phyloP scores from a whole-genome alignment of 148 eudicot genomes.

The Vaccinium myrtillus region DNA sequence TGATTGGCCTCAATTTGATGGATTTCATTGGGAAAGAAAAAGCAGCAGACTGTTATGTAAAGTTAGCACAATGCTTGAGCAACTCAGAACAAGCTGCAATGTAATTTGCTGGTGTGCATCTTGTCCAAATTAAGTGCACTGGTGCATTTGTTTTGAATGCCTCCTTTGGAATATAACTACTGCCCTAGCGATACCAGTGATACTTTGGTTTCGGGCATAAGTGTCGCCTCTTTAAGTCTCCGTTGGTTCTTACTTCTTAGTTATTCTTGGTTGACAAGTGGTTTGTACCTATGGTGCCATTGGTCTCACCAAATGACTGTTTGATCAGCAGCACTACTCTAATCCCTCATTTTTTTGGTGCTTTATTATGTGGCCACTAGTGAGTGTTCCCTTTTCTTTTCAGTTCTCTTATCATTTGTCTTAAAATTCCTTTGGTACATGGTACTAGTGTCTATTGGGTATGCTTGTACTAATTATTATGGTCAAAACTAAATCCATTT shows the following conservation, averaged over 20 bases:
- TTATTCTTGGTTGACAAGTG: not conserved
- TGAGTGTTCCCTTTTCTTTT: not conserved
- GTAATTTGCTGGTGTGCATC: no score
- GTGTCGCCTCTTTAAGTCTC: not conserved
- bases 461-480: not conserved
- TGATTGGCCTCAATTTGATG: not conserved
- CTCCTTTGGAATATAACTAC: not conserved
- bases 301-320: not conserved
- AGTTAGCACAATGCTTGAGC: not conserved
- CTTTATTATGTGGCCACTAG: not conserved
- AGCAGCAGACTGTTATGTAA: not conserved
- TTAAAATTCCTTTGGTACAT: not conserved
- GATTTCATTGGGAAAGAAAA: not conserved
- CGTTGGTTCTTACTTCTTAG: not conserved
- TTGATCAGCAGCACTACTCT: not conserved
- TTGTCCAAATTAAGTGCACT: not conserved
- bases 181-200: not conserved
- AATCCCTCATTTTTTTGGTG: not conserved
- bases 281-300: not conserved
- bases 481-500: slow-evolving; percentile 6
- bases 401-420: not conserved
- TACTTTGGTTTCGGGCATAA: not conserved
- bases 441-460: not conserved
- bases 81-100: not conserved
- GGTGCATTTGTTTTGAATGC: not conserved